Conservation (phyloP, 129 eudicot genomes). For the Scalesia atractyloides region DNA sequence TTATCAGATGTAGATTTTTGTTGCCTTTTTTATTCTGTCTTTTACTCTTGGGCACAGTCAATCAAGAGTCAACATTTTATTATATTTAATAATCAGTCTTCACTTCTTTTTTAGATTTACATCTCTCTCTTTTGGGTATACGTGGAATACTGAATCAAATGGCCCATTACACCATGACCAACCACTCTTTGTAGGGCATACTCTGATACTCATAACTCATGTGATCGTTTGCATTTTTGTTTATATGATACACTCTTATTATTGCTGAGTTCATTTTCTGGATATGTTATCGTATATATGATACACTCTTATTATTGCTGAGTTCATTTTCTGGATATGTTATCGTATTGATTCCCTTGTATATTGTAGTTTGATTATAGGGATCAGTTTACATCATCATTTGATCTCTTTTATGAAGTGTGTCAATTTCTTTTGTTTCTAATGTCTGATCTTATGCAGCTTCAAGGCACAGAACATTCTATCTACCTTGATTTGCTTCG, state of each 20-base stretch:
- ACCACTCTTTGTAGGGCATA: background rate
- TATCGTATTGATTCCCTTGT: background rate
- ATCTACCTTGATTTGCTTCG: constrained; percentile 70
- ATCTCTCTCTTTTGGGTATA: background rate
- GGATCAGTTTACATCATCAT: background rate
- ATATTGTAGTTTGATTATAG: constrained; percentile 7
- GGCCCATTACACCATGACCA: background rate
- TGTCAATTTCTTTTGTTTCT: constrained; percentile 1
- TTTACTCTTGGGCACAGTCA: background rate
- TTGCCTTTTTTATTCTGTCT: constrained; percentile 4
- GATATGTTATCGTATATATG: background rate
- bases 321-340: constrained; percentile 3
- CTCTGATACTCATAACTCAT: background rate
- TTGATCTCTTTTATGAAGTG: constrained; percentile 5
- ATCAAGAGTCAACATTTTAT: too few relatives aligned
- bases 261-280: background rate
- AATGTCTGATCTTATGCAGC: constrained; percentile 52
- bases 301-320: background rate
- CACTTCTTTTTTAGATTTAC: background rate
- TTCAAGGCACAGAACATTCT: constrained; percentile 70
- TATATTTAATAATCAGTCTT: background rate
- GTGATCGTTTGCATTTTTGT: background rate
- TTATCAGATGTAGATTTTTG: background rate
- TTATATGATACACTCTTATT: background rate
- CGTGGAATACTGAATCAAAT: background rate